Evolutionary conservation across 306 rosid genomes (phyloP).

Genomic region (Mucuna pruriens): DNA sequence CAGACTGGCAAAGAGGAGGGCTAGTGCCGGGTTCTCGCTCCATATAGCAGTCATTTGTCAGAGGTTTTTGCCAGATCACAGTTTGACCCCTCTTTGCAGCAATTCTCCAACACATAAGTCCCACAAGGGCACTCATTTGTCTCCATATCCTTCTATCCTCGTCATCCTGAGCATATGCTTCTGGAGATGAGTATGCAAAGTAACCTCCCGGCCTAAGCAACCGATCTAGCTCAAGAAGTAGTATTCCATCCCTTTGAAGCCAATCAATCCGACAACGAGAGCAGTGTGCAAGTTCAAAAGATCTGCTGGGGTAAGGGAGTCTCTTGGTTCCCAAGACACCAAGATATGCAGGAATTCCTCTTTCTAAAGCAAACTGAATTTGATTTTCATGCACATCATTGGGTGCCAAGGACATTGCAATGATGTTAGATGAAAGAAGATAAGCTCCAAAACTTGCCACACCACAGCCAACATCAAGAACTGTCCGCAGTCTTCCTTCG

Average conservation of each 20-base stretch:
- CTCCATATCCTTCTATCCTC: slow-evolving; percentile 53
- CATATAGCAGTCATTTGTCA: slow-evolving; percentile 51
- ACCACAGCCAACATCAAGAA: slow-evolving; percentile 54
- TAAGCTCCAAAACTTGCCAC: slow-evolving; percentile 52
- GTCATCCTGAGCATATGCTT: slow-evolving; percentile 56
- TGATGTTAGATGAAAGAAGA: slow-evolving; percentile 47
- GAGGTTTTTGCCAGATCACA: slow-evolving; percentile 52
- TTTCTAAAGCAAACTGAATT: slow-evolving; percentile 53
- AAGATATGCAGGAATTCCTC: slow-evolving; percentile 55
- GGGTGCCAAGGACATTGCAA: slow-evolving; percentile 57
- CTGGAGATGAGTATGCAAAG: slow-evolving; percentile 54
- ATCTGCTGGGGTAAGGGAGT: slow-evolving; percentile 55
- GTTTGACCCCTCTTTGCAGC: slow-evolving; percentile 50
- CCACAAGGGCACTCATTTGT: slow-evolving; percentile 53
- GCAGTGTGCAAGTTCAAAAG: slow-evolving; percentile 54
- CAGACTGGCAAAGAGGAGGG: slow-evolving; percentile 53
- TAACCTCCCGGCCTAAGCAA: slow-evolving; percentile 53
- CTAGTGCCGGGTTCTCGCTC: slow-evolving; percentile 46
- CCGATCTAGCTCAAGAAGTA: slow-evolving; percentile 51
- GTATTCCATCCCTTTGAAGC: slow-evolving; percentile 53
- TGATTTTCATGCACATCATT: slow-evolving; percentile 55
- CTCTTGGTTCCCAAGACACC: slow-evolving; percentile 55
- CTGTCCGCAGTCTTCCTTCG: slow-evolving; percentile 47
- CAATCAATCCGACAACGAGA: slow-evolving; percentile 52
- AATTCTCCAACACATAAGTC: slow-evolving; percentile 49